These are phyloP conservation scores for Vitis rotundifolia DNA, from an alignment of 164 flowering plant species.

Conservation along the genomic window DNA sequence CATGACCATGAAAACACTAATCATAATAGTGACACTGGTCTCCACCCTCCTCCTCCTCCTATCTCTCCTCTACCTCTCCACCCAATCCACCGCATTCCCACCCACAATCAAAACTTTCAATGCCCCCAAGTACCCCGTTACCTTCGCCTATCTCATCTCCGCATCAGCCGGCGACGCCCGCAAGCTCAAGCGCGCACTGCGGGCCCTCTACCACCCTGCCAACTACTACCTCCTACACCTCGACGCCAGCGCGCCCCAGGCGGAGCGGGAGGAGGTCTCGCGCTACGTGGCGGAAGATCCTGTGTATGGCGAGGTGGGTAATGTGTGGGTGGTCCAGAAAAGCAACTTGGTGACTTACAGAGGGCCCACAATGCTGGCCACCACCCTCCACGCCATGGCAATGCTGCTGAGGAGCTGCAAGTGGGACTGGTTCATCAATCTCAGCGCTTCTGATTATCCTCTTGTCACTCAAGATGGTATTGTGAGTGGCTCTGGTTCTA, in stretches of 20 bases:
- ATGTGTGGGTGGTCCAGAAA: conserved; percentile 78
- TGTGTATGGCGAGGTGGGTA: conserved; percentile 50
- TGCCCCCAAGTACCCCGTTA: conserved; percentile 40
- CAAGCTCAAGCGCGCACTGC: conserved; percentile 55
- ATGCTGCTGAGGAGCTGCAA: conserved; percentile 61
- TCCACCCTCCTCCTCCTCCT: conserved; percentile 53
- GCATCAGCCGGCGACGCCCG: conserved; percentile 68
- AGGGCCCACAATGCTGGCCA: conserved; percentile 92
- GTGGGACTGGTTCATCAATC: conserved; percentile 99
- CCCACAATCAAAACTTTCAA: conserved; percentile 17
- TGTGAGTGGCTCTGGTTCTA: conserved; percentile 50
- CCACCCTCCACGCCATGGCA: conserved; percentile 83
- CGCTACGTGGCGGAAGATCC: conserved; percentile 45
- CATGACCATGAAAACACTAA: conserved; percentile 29
- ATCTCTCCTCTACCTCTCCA: conserved; percentile 44
- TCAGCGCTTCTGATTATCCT: conserved; percentile 96
- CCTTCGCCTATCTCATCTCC: conserved; percentile 87
- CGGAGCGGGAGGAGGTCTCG: conserved; percentile 54
- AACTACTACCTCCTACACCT: conserved; percentile 78
- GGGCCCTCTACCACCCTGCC: conserved; percentile 75
- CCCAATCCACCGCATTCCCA: conserved; percentile 29
- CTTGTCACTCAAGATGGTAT: conserved; percentile 96
- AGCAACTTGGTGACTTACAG: conserved; percentile 86
- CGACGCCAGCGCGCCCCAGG: conserved; percentile 53
- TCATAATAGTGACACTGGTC: conserved; percentile 41